phyloP scores from a whole-genome alignment of 2,329 filamentous ascomycete species.

The Epichloe scottii region DNA sequence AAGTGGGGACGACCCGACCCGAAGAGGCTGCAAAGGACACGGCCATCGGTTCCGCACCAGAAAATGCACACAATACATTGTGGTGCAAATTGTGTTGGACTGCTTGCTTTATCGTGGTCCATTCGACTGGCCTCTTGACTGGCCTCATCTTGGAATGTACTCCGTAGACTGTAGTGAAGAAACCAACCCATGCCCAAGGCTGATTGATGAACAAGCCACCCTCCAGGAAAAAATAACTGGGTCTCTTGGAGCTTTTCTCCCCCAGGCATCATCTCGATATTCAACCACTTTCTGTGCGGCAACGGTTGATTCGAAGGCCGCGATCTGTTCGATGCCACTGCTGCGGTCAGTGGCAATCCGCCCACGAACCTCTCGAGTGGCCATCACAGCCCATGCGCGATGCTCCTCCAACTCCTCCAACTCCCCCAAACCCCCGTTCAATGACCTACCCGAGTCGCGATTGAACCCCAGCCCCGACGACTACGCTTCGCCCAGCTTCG shows the following conservation, averaged over 20 bases:
- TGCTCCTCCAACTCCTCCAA: slow-evolving; percentile 11
- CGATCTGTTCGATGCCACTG: slow-evolving; percentile 3
- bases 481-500: slow-evolving; percentile 71
- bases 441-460: slow-evolving; percentile 37
- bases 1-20: not conserved
- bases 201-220: not conserved
- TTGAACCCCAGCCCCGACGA: slow-evolving; percentile 76
- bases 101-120: too few species aligned
- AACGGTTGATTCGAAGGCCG: too few species aligned
- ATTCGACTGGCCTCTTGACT: too few species aligned
- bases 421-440: slow-evolving; percentile 18
- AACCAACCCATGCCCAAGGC: too few species aligned
- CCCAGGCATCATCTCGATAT: not conserved
- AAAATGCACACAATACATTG: too few species aligned
- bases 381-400: not conserved
- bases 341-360: slow-evolving; percentile 3
- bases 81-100: too few species aligned
- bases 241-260: not conserved
- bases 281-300: not conserved
- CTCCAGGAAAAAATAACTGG: not conserved
- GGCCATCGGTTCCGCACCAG: not conserved
- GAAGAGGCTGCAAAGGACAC: not conserved
- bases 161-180: too few species aligned
- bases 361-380: slow-evolving; percentile 2
- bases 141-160: too few species aligned